phyloP scores from a whole-genome alignment of 1,139 yeast genomes.

The Pichia kudriavzevii region DNA sequence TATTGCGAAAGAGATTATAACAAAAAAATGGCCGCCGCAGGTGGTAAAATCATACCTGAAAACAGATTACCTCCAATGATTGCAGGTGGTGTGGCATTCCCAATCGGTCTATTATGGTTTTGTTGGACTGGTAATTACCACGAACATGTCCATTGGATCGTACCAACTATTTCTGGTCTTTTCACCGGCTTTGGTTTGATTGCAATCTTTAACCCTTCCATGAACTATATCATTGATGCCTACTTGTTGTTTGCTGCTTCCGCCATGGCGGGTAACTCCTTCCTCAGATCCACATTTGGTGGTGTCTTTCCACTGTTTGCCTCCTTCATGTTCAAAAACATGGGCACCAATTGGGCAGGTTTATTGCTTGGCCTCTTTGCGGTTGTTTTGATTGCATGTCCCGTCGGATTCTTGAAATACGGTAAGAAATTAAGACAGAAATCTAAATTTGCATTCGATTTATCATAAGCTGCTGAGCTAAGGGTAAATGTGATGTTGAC shows the following conservation, averaged over 20 bases:
- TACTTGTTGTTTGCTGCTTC: constrained; percentile 79
- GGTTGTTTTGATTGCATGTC: constrained; percentile 58
- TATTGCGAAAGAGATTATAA: constrained; percentile 32
- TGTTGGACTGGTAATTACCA: constrained; percentile 79
- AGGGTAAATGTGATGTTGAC: too few relatives aligned
- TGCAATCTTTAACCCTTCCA: constrained; percentile 67
- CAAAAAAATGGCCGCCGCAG: constrained; percentile 36
- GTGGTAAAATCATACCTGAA: constrained; percentile 67
- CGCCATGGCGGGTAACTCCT: constrained; percentile 83
- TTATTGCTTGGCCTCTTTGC: constrained; percentile 68
- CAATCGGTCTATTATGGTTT: constrained; percentile 76
- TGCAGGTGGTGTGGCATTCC: constrained; percentile 59
- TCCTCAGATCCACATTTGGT: constrained; percentile 59
- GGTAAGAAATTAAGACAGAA: constrained; percentile 56
- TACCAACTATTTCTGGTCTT: constrained; percentile 69
- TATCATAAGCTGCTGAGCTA: too few relatives aligned
- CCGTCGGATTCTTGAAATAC: constrained; percentile 58
- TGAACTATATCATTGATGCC: constrained; percentile 75
- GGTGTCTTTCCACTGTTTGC: constrained; percentile 79
- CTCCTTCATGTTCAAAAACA: constrained; percentile 59
- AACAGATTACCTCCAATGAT: constrained; percentile 72
- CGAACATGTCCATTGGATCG: constrained; percentile 68
- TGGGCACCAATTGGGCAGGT: constrained; percentile 82
- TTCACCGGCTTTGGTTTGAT: constrained; percentile 71
- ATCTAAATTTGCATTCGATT: constrained; percentile 57